Conservation (phyloP, 495 filamentous ascomycete species). For the Annulohypoxylon maeteangense region DNA sequence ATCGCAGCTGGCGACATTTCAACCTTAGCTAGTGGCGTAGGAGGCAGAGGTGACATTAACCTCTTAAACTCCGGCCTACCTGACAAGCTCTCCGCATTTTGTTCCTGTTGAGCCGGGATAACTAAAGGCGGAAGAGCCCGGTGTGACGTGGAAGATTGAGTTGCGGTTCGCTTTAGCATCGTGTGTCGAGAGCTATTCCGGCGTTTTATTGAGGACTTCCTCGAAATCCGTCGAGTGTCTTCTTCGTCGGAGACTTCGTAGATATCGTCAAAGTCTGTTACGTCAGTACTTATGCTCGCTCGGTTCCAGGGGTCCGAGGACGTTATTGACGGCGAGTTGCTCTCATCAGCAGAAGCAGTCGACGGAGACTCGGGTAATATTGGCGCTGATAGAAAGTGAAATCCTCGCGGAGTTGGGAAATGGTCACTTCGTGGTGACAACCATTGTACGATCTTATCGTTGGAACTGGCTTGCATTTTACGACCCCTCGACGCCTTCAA, state of each 20-base stretch:
- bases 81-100: conserved; percentile 50
- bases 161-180: conserved; percentile 43
- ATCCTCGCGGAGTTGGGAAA: conserved; percentile 69
- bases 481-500: conserved; percentile 40
- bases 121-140: conserved; percentile 72
- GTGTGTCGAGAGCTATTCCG: conserved; percentile 48
- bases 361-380: conserved; percentile 61
- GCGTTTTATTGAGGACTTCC: conserved; percentile 48
- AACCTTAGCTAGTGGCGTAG: conserved; percentile 79
- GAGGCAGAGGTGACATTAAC: conserved; percentile 77
- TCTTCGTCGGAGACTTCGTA: conserved; percentile 84
- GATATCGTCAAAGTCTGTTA: conserved; percentile 81
- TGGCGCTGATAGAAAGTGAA: conserved; percentile 67
- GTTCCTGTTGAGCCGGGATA: conserved; percentile 66
- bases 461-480: conserved; percentile 53
- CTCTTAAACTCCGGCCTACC: conserved; percentile 58
- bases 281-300: conserved; percentile 64
- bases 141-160: conserved; percentile 45
- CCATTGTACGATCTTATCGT: conserved; percentile 63
- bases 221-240: conserved; percentile 43
- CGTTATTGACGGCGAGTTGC: conserved; percentile 60
- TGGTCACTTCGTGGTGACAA: conserved; percentile 68
- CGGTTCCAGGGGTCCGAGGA: conserved; percentile 65
- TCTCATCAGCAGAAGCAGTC: conserved; percentile 57
- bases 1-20: conserved; percentile 79